phyloP scores from a whole-genome alignment of 352 stramenopile species.

The Phytophthora tentaculata region DNA sequence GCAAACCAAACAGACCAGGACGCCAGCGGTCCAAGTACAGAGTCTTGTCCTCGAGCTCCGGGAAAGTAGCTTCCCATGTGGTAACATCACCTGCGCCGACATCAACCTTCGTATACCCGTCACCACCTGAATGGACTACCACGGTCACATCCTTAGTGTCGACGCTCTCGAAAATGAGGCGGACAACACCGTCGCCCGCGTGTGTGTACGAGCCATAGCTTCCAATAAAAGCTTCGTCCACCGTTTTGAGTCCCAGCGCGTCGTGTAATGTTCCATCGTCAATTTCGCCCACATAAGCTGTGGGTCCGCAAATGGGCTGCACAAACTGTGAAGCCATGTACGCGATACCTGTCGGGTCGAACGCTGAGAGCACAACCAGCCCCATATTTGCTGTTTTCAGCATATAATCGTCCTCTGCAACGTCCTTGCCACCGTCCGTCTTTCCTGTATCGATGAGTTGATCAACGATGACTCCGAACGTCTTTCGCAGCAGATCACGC shows the following conservation, averaged over 20 bases:
- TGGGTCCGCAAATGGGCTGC: conserved; percentile 55
- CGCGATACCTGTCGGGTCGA: conserved; percentile 54
- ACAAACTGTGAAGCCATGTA: conserved; percentile 57
- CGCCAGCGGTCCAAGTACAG: conserved; percentile 51
- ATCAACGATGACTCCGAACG: conserved; percentile 36
- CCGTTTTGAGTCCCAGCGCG: conserved; percentile 30
- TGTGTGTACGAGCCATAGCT: conserved; percentile 42
- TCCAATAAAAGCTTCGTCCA: conserved; percentile 46
- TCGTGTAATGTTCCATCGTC: conserved; percentile 46
- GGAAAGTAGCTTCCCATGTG: conserved; percentile 33
- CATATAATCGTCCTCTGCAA: conserved; percentile 41
- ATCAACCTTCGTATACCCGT: conserved; percentile 28
- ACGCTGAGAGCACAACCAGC: conserved; percentile 25
- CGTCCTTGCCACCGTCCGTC: conserved; percentile 28
- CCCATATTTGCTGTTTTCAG: conserved; percentile 40
- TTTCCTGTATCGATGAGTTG: conserved; percentile 37
- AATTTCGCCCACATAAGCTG: conserved; percentile 48
- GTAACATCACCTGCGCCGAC: conserved; percentile 28
- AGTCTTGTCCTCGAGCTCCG: conserved; percentile 44
- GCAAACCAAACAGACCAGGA: conserved; percentile 30
- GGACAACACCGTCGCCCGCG: conserved; percentile 31
- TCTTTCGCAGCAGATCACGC: conserved; percentile 34
- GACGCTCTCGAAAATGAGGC: conserved; percentile 40
- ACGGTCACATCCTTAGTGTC: conserved; percentile 45
- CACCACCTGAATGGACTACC: conserved; percentile 29